Evolutionary conservation across 306 rosid species (phyloP).

Genomic region (Mimosa pudica): DNA sequence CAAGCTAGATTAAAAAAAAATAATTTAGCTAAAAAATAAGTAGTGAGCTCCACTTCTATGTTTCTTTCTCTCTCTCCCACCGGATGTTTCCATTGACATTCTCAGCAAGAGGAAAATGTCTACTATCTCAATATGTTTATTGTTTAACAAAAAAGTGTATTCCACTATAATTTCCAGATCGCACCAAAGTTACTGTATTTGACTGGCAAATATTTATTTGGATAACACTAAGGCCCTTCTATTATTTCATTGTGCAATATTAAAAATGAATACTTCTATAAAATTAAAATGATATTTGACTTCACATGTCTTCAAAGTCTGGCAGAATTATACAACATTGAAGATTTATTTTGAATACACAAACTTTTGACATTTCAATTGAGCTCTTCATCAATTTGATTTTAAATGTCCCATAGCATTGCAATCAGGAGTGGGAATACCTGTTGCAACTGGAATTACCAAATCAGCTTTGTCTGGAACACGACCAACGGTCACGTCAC

Average conservation of each 20-base stretch:
- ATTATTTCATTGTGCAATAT: neutral
- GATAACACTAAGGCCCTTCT: neutral
- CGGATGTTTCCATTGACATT: neutral
- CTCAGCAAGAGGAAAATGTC: too few relatives aligned
- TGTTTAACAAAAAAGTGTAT: neutral
- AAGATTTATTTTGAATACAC: neutral
- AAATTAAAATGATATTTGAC: neutral
- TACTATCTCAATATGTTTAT: neutral
- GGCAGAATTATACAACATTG: neutral
- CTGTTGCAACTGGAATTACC: conserved; percentile 92
- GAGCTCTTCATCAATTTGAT: neutral
- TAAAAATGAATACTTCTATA: neutral
- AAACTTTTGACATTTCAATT: neutral
- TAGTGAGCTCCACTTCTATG: neutral
- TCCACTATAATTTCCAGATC: neutral
- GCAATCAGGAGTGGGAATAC: conserved; percentile 38
- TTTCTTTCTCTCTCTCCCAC: neutral
- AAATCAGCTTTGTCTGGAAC: conserved; percentile 84
- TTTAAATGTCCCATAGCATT: neutral
- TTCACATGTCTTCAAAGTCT: neutral
- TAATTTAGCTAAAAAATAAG: neutral
- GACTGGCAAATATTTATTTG: neutral
- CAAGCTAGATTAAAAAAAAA: neutral
- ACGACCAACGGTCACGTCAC: conserved; percentile 79
- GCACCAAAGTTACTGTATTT: neutral